A percentile compares a stretch with the other conserved stretches of the same genome.
phyloP scores from a whole-genome alignment of 495 filamentous ascomycete species.

The Hypomontagnella monticulosa region DNA sequence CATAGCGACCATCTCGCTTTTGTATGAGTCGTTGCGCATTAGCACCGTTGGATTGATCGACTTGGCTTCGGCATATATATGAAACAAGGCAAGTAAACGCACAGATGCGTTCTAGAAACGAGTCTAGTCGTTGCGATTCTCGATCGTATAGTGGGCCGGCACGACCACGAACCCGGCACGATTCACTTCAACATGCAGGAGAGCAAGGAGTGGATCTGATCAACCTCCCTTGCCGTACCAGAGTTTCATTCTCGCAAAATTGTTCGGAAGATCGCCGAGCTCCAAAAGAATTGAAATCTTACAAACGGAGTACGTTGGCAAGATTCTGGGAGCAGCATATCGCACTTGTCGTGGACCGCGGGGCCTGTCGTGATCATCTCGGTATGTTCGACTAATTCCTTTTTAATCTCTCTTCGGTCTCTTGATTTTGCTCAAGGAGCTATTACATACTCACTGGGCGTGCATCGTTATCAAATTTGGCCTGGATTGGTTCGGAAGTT shows the following conservation, averaged over 20 bases:
- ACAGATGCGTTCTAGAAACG: slow-evolving; percentile 41
- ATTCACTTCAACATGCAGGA: slow-evolving; percentile 34
- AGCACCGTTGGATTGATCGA: slow-evolving; percentile 38
- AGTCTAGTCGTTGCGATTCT: slow-evolving; percentile 34
- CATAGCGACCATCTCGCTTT: slow-evolving; percentile 5
- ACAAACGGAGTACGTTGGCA: background rate
- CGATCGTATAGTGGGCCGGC: slow-evolving; percentile 32
- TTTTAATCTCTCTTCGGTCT: slow-evolving; percentile 10
- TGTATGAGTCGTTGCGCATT: slow-evolving; percentile 27
- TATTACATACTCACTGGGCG: slow-evolving; percentile 16
- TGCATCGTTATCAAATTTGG: slow-evolving; percentile 38
- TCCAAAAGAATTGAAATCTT: background rate
- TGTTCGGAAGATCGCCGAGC: slow-evolving; percentile 11
- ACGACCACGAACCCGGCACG: slow-evolving; percentile 37
- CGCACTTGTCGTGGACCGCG: slow-evolving; percentile 53
- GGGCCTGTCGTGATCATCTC: slow-evolving; percentile 61
- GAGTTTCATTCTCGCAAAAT: slow-evolving; percentile 18
- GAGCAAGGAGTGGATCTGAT: slow-evolving; percentile 37
- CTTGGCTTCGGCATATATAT: slow-evolving; percentile 41
- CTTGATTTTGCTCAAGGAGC: background rate
- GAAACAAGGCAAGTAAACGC: slow-evolving; percentile 32
- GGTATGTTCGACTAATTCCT: slow-evolving; percentile 51
- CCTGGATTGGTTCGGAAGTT: slow-evolving; percentile 32
- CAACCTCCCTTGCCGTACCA: slow-evolving; percentile 27
- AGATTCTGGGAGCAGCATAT: slow-evolving; percentile 58